Percentiles rank a stretch among this genome's conserved stretches.
Evolutionary conservation across 495 filamentous ascomycete genomes (phyloP).

Genomic region (Bombardia bombarda): DNA sequence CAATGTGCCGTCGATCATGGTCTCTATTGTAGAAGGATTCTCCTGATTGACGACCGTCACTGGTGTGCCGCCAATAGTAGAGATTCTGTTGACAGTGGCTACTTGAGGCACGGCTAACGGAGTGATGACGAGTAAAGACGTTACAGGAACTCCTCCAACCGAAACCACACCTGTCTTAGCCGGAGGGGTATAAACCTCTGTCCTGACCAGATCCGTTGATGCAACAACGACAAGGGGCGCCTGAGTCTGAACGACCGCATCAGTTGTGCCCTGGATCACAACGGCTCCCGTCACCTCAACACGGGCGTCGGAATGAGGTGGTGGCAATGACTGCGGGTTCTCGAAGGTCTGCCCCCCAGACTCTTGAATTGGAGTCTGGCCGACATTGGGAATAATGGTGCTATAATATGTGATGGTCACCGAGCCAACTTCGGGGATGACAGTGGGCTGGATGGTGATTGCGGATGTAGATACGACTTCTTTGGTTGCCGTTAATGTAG

Average conservation of each 20-base stretch:
- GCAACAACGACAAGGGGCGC: slow-evolving; percentile 12
- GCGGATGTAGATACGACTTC: background rate
- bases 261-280: slow-evolving; percentile 6
- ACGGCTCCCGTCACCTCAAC: slow-evolving; percentile 7
- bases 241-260: slow-evolving; percentile 9
- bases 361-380: background rate
- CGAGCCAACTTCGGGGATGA: slow-evolving; percentile 15
- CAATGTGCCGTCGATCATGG: slow-evolving; percentile 4
- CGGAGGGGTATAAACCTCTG: slow-evolving; percentile 8
- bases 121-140: slow-evolving; percentile 17
- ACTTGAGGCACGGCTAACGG: slow-evolving; percentile 5
- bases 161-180: slow-evolving; percentile 9
- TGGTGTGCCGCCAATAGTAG: slow-evolving; percentile 10
- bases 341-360: no score
- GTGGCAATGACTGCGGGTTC: background rate
- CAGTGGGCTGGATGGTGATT: slow-evolving; percentile 11
- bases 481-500: background rate
- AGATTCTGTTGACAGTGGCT: slow-evolving; percentile 3
- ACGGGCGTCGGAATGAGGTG: background rate
- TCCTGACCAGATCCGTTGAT: slow-evolving; percentile 8
- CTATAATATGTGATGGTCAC: slow-evolving; percentile 20
- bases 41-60: slow-evolving; percentile 12
- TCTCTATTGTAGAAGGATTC: slow-evolving; percentile 10
- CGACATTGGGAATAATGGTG: slow-evolving; percentile 6
- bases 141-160: slow-evolving; percentile 14